phyloP scores from a whole-genome alignment of 768 basidiomycete genomes.

The Lentinus tigrinus region DNA sequence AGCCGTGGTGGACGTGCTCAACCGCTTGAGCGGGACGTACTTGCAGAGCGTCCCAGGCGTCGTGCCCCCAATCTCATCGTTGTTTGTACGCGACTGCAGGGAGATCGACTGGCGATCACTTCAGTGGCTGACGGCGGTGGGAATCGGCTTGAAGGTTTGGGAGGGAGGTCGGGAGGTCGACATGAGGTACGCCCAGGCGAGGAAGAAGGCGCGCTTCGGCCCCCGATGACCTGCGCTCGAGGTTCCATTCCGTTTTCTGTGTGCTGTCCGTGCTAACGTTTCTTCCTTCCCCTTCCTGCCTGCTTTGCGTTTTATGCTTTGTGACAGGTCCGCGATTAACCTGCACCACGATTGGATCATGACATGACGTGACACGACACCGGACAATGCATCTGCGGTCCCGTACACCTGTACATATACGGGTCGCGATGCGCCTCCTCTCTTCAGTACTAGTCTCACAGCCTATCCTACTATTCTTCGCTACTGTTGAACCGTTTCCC shows the following conservation, averaged over 20 bases:
- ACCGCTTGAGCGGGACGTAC: constrained; percentile 4
- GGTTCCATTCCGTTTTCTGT: neutral
- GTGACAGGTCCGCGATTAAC: constrained; percentile 8
- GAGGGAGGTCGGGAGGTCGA: constrained; percentile 17
- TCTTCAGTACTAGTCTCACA: neutral
- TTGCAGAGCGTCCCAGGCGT: neutral
- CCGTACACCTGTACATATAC: neutral
- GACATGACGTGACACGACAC: constrained; percentile 13
- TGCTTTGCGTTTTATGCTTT: neutral
- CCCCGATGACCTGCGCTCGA: neutral
- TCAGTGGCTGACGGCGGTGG: constrained; percentile 9
- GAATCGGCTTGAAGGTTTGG: constrained; percentile 17
- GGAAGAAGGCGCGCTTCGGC: constrained; percentile 17
- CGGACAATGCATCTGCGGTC: constrained; percentile 9
- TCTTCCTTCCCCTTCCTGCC: neutral
- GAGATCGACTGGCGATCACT: constrained; percentile 18
- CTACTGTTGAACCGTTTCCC: neutral
- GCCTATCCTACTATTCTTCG: constrained; percentile 3
- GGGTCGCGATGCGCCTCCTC: neutral
- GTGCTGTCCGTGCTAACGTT: neutral
- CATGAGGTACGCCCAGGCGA: constrained; percentile 12
- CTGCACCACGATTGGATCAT: constrained; percentile 11
- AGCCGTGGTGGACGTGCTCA: constrained; percentile 13
- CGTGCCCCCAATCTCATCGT: constrained; percentile 3
- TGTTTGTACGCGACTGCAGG: constrained; percentile 19